Percentiles rank a stretch among this genome's conserved stretches.
Conservation (phyloP, 257 asterid species). For the Solanum pennellii region DNA sequence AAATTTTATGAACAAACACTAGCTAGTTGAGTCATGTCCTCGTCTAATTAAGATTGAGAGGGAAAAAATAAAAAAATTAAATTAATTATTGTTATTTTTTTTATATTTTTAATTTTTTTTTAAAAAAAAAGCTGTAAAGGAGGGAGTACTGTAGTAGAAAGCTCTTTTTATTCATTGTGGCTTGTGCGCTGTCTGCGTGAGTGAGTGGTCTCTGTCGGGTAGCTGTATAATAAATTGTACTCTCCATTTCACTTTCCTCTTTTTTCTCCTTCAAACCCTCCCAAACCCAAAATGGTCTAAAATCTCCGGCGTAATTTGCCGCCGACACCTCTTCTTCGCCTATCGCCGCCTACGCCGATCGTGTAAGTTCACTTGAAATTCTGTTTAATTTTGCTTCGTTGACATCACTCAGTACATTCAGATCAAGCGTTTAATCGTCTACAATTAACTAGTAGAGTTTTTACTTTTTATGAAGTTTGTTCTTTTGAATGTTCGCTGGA, state of each 20-base stretch:
- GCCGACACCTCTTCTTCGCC: neutral
- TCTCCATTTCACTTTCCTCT: conserved; percentile 6
- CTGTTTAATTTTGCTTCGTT: neutral
- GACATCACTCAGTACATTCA: no score
- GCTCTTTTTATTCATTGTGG: neutral
- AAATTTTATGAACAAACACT: no score
- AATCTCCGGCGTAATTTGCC: neutral
- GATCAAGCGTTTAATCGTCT: neutral
- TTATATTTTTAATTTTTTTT: no score
- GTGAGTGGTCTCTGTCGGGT: conserved; percentile 19
- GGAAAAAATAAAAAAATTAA: neutral
- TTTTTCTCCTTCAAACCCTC: conserved; percentile 7
- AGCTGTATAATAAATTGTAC: neutral
- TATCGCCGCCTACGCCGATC: neutral
- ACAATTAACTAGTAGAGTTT: neutral
- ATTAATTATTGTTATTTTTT: neutral
- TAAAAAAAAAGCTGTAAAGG: neutral
- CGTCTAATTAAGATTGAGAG: neutral
- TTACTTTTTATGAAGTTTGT: neutral
- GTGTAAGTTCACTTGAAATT: neutral
- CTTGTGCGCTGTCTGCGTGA: conserved; percentile 3
- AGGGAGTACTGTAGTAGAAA: neutral
- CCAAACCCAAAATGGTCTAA: neutral
- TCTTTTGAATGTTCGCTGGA: neutral
- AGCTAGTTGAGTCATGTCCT: neutral